Base-by-base conservation (phyloP, 805 yeast species). In the Zygoascus flipseniorum region DNA sequence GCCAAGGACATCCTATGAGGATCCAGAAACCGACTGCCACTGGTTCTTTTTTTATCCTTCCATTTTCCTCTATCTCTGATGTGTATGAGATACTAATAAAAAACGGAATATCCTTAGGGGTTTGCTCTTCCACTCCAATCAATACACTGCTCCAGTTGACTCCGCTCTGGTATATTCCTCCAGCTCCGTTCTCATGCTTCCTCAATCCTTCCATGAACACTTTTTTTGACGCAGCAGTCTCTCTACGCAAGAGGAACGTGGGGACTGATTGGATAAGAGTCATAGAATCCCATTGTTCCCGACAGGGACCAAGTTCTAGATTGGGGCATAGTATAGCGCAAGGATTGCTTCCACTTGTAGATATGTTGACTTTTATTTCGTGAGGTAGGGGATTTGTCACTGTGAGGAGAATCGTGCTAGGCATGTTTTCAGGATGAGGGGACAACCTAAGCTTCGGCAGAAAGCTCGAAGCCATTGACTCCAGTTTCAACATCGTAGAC, bases 111-210 rank as follows among this genome's bases (percentile, higher is more conserved):
- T 14, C 13, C 19, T 18, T 10, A 9, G 43, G 16, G 19, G 18
- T 18, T 4, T 14, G 13, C 6, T 16, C 19, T 18, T 19, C 26
- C 26, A 42, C 26, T 4, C 19, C 20, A 5, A 42, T 10, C 18
- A 42, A 10, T 4, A 42, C 26, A n/a, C 23, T 42, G 20, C 60
- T 61, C 70, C 70, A 67, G 54, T 65, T 66, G 14, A 57, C 56
- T 9, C 69, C 69, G 18, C 31, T 43, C 31, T 59, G 31, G 18
- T 56, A 56, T 18, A 42, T 47, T 11, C 31, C 41, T 13, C 56
- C 58, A 19, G 50, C 48, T 19, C 51, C 57, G n/a, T 39, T 41
- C 8, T 46, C 49, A 44, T 41, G 39, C 13, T 41, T 44, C 11
- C 58, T 49, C 16, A 49, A 48, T 8, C 60, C 58, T 13, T 62